Percentiles rank a stretch among this genome's conserved stretches.
These are phyloP conservation scores for Thelonectria discophora DNA, from an alignment of 2,329 filamentous ascomycete genomes.

Conservation along the genomic window DNA sequence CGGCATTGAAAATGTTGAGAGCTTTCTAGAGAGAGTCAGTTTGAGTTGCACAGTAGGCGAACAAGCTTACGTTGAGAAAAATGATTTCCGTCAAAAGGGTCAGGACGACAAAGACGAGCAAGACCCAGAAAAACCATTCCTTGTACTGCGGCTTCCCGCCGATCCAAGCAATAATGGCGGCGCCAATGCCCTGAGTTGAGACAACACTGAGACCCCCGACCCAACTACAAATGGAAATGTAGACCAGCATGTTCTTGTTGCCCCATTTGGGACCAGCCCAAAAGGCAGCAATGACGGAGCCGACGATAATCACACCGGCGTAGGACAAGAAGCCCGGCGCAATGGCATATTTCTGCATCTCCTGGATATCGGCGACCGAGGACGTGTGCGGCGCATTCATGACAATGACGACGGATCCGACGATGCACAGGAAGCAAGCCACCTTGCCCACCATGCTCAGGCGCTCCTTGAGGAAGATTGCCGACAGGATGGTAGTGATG, in stretches of 20 bases:
- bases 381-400: slow-evolving; percentile 90
- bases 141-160: slow-evolving; percentile 89
- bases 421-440: slow-evolving; percentile 92
- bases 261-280: slow-evolving; percentile 89
- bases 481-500: slow-evolving; percentile 87
- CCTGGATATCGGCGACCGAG: slow-evolving; percentile 85
- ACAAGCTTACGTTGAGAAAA: slow-evolving; percentile 84
- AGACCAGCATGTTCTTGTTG: slow-evolving; percentile 97
- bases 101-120: slow-evolving; percentile 88
- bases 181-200: slow-evolving; percentile 89
- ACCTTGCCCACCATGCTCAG: slow-evolving; percentile 96
- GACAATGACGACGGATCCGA: slow-evolving; percentile 92
- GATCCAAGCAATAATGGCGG: slow-evolving; percentile 88
- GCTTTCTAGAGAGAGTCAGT: slow-evolving; percentile 79
- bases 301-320: slow-evolving; percentile 82
- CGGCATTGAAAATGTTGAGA: slow-evolving; percentile 94
- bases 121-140: slow-evolving; percentile 94
- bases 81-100: slow-evolving; percentile 94
- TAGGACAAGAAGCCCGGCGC: slow-evolving; percentile 87
- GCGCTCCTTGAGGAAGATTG: slow-evolving; percentile 94
- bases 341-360: slow-evolving; percentile 90
- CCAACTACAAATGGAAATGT: slow-evolving; percentile 94
- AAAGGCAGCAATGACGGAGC: slow-evolving; percentile 74
- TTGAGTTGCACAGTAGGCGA: slow-evolving; percentile 2
- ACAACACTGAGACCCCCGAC: slow-evolving; percentile 95